Conservation (phyloP, 2,329 filamentous ascomycete species). For the Aspergillus sp. region DNA sequence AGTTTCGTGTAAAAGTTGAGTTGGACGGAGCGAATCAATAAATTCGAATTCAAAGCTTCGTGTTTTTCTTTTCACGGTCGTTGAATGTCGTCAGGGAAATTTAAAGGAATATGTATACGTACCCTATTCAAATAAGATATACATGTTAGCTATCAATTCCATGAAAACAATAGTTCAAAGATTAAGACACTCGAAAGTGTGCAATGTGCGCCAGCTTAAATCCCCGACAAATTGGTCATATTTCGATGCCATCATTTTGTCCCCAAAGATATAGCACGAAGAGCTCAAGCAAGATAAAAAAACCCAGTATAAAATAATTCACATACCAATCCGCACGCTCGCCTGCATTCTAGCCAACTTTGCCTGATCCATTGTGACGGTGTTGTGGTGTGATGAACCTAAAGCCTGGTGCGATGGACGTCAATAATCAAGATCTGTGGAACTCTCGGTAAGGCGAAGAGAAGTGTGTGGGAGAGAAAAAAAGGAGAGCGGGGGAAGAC, state of each 20-base stretch:
- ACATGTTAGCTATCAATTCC: slow-evolving; percentile 2
- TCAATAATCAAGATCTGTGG: no score
- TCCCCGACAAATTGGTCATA: neutral
- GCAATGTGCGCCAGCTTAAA: neutral
- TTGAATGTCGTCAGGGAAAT: neutral
- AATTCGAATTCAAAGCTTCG: neutral
- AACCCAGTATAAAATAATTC: slow-evolving; percentile 1
- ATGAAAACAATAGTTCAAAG: neutral
- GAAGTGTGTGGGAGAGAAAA: neutral
- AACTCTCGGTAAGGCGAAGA: no score
- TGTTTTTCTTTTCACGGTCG: neutral
- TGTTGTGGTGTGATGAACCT: slow-evolving; percentile 6
- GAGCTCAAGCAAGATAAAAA: slow-evolving; percentile 1
- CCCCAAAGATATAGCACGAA: no score
- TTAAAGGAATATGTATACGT: slow-evolving; percentile 5
- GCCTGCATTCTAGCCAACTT: slow-evolving; percentile 64
- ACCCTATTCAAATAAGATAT: slow-evolving; percentile 4
- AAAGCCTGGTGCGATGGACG: no score
- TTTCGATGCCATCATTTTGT: no score
- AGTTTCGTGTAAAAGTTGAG: slow-evolving; percentile 6
- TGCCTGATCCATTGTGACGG: slow-evolving; percentile 58
- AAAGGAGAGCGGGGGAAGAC: neutral
- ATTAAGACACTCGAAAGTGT: neutral
- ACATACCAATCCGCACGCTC: slow-evolving; percentile 68
- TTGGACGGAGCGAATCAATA: neutral